A percentile compares a stretch with the other conserved stretches of the same genome.
phyloP scores from a whole-genome alignment of 2,329 filamentous ascomycete species.

The Fusarium torulosum region DNA sequence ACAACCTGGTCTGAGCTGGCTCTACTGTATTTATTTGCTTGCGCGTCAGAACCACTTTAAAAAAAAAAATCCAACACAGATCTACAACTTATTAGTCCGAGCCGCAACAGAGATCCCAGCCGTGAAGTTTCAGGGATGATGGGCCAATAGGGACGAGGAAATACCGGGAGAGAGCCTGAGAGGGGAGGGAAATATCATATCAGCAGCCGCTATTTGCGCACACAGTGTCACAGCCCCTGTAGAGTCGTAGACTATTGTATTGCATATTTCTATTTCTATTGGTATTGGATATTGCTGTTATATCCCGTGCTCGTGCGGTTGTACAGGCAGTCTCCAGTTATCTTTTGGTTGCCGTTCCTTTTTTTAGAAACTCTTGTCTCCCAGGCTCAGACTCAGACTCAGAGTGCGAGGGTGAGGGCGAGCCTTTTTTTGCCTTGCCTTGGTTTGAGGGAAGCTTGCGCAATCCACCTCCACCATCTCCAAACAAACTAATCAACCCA shows the following conservation, averaged over 20 bases:
- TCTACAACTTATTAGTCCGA: conserved; percentile 32
- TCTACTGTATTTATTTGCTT: conserved; percentile 37
- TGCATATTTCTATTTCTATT: not conserved
- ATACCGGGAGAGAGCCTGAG: conserved; percentile 1
- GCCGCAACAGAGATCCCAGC: conserved; percentile 28
- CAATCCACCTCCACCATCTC: conserved; percentile 37
- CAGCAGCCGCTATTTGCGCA: conserved; percentile 25
- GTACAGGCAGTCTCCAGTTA: not conserved
- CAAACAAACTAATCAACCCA: conserved; percentile 26
- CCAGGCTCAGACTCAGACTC: not conserved
- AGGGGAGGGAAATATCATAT: not conserved
- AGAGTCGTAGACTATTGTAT: not conserved
- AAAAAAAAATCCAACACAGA: conserved; percentile 30
- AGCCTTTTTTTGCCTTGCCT: conserved; percentile 12
- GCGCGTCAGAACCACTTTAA: conserved; percentile 35
- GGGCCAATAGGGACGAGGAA: conserved; percentile 1
- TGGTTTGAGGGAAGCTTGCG: conserved; percentile 35
- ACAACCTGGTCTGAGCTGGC: conserved; percentile 24
- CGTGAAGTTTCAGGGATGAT: not conserved
- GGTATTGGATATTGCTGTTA: not conserved
- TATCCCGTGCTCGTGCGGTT: no score
- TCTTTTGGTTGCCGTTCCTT: not conserved
- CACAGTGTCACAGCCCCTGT: conserved; percentile 6
- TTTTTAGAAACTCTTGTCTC: conserved; percentile 28
- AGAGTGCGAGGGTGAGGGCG: not conserved